phyloP scores from a whole-genome alignment of 306 rosid species.

The Fragaria nilgerrensis region DNA sequence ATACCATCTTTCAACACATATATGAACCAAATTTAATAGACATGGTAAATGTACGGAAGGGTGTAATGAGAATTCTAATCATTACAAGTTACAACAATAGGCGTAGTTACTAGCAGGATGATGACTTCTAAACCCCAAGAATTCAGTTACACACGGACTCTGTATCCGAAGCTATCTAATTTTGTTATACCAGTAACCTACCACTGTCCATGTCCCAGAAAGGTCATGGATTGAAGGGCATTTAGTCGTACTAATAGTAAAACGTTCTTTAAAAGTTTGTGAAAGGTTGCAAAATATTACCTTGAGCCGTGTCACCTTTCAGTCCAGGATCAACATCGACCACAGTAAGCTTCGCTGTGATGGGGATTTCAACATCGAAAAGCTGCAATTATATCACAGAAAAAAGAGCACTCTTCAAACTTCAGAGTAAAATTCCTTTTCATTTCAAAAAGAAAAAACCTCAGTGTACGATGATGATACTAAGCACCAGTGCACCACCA shows the following conservation, averaged over 20 bases:
- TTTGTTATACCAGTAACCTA: neutral
- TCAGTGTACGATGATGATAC: neutral
- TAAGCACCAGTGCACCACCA: neutral
- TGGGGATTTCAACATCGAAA: conserved; percentile 78
- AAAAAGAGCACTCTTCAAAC: conserved; percentile 7
- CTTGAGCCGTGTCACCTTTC: conserved; percentile 89
- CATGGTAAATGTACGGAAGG: too few species aligned
- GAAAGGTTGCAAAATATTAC: conserved; percentile 33
- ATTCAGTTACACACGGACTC: neutral
- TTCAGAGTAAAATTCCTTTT: neutral
- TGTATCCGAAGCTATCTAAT: neutral
- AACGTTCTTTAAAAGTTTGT: conserved; percentile 15
- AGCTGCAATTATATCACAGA: conserved; percentile 43
- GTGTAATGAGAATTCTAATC: neutral
- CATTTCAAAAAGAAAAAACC: neutral
- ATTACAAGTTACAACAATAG: neutral
- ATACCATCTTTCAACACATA: neutral
- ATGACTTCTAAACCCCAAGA: neutral
- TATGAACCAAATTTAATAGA: neutral
- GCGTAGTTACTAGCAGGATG: neutral
- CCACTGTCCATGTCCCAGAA: neutral
- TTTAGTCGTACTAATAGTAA: conserved; percentile 1
- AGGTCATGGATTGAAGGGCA: conserved; percentile 16
- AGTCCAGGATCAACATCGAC: conserved; percentile 82
- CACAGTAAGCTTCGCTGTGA: conserved; percentile 55